These are phyloP conservation scores for Cryphonectria japonica DNA, from an alignment of 2,329 filamentous ascomycete species.

Conservation along the genomic window DNA sequence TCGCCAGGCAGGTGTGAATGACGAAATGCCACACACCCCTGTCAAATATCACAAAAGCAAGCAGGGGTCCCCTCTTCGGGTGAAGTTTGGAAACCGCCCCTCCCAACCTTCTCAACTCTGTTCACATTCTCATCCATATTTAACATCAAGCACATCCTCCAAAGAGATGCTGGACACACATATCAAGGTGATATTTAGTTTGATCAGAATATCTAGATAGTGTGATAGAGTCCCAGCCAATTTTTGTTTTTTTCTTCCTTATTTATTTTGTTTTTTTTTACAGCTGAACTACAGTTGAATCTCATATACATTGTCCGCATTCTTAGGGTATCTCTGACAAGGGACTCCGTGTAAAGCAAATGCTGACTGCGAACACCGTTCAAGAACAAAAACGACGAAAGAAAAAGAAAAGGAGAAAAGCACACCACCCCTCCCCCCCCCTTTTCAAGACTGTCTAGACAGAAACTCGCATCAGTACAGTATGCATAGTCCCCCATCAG, in stretches of 20 bases:
- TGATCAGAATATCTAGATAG: not conserved
- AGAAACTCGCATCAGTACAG: not conserved
- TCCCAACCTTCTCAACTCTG: not conserved
- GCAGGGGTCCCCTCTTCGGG: not conserved
- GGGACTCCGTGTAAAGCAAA: not conserved
- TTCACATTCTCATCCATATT: not conserved
- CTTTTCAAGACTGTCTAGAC: not conserved
- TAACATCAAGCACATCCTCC: not conserved
- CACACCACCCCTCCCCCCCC: too few species aligned
- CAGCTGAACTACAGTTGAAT: not conserved
- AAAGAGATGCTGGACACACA: not conserved
- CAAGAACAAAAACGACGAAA: not conserved
- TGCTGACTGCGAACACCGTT: not conserved
- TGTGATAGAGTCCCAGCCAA: not conserved
- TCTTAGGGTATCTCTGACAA: constrained; percentile 23
- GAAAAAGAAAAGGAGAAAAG: not conserved
- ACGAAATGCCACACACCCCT: constrained; percentile 14
- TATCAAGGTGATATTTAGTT: not conserved
- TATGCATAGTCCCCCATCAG: not conserved
- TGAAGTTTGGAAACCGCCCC: not conserved
- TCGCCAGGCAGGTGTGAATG: constrained; percentile 13
- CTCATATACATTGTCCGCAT: not conserved
- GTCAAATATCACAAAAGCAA: not conserved
- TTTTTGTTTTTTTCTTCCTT: not conserved
- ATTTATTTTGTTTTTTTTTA: too few species aligned